Conservation (phyloP, 2,329 filamentous ascomycete genomes). For the Rasamsonia emersonii region DNA sequence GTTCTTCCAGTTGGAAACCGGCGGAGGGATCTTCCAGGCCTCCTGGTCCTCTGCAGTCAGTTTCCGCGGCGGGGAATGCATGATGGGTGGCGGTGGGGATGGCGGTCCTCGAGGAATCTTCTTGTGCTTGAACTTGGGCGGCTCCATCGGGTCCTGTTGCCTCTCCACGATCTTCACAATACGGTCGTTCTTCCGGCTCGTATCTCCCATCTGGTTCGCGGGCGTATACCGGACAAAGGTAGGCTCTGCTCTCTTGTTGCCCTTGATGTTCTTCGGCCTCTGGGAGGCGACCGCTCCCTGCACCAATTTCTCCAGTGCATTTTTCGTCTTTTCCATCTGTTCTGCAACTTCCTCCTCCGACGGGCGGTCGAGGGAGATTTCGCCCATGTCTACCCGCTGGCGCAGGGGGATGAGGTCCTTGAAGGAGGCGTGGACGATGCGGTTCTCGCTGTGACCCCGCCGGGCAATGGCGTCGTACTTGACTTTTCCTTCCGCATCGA, state of each 20-base stretch:
- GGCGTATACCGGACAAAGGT: constrained; percentile 96
- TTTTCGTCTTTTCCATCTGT: constrained; percentile 80
- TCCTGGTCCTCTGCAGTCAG: constrained; percentile 96
- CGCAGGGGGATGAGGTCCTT: constrained; percentile 92
- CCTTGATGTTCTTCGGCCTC: constrained; percentile 90
- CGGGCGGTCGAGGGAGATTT: constrained; percentile 78
- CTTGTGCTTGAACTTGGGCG: constrained; percentile 98
- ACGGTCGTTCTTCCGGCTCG: constrained; percentile 75
- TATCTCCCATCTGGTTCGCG: constrained; percentile 91
- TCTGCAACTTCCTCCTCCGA: constrained; percentile 74
- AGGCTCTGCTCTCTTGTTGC: constrained; percentile 69
- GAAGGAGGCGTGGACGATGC: constrained; percentile 90
- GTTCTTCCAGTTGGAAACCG: constrained; percentile 98
- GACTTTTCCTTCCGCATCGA: constrained; percentile 84
- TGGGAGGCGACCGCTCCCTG: constrained; percentile 81
- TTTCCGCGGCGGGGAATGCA: constrained; percentile 91
- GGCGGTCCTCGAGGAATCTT: constrained; percentile 91
- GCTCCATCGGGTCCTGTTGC: constrained; percentile 90
- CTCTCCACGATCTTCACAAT: constrained; percentile 98
- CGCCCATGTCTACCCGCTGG: constrained; percentile 85
- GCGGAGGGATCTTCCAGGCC: constrained; percentile 84
- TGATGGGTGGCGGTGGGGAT: constrained; percentile 83
- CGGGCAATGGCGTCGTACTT: constrained; percentile 94
- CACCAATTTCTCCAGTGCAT: constrained; percentile 73
- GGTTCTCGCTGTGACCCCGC: constrained; percentile 73